Conservation (phyloP, 2,329 filamentous ascomycete genomes). For the Xylariaceae sp. region DNA sequence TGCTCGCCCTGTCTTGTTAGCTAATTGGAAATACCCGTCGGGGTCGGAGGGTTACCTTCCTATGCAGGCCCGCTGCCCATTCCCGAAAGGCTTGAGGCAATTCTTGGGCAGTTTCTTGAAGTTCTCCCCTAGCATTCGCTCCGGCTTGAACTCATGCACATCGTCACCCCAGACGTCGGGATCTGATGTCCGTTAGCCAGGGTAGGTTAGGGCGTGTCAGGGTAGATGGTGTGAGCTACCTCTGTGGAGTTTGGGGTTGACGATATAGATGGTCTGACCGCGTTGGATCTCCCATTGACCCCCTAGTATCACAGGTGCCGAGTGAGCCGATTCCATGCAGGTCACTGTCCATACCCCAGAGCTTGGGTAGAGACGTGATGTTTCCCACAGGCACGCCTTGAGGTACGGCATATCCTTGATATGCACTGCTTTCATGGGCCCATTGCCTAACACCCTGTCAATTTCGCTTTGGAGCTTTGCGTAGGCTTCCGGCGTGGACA, state of each 20-base stretch:
- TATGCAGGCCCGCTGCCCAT: not conserved
- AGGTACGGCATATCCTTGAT: constrained; percentile 43
- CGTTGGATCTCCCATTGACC: constrained; percentile 28
- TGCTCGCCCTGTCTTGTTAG: constrained; percentile 2
- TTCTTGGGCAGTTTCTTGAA: constrained; percentile 24
- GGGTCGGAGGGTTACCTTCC: not conserved
- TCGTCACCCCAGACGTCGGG: constrained; percentile 35
- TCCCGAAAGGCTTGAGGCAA: constrained; percentile 2
- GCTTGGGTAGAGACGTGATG: constrained; percentile 32
- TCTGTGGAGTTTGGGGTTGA: constrained; percentile 29
- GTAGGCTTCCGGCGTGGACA: constrained; percentile 40
- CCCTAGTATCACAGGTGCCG: constrained; percentile 19
- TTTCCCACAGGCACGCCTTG: constrained; percentile 45
- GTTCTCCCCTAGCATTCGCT: constrained; percentile 36
- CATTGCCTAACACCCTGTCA: constrained; percentile 38
- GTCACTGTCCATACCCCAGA: constrained; percentile 17
- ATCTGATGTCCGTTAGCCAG: constrained; percentile 16
- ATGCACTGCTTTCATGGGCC: constrained; percentile 35
- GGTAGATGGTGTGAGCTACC: not conserved
- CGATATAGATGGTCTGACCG: constrained; percentile 22
- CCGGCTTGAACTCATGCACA: constrained; percentile 33
- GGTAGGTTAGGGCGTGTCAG: not conserved
- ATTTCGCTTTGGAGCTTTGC: constrained; percentile 43
- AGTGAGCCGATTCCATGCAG: constrained; percentile 35
- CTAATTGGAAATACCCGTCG: not conserved